Evolutionary conservation across 495 filamentous ascomycete genomes (phyloP), one percentile per base, ranked within the genome.

Genomic region (Jackrogersella minutella): DNA sequence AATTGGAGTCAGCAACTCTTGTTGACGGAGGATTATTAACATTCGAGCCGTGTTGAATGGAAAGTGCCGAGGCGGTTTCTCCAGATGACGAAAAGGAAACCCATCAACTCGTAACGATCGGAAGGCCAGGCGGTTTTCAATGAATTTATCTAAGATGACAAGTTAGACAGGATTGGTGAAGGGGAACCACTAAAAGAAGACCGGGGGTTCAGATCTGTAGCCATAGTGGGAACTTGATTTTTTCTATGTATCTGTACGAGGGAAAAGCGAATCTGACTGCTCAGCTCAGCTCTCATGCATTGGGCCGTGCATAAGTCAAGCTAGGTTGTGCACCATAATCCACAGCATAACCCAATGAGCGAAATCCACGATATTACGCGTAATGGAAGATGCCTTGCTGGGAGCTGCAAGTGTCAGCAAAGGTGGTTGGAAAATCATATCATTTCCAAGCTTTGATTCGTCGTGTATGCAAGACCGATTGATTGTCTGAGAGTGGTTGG

Each of bases 311-410:
- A 74, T 72, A 70, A 72, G 66, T 69, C 33, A 24, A 62, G 62
- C 53, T 59, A 39, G 53, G 47, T 50, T 47, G 50, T 61, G 46
- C 56, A 63, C 47, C 44, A 63, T 30, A 68, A 63, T 52, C 58
- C 47, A 54, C 43, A 51, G 21, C 43, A 53, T 53, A 62, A 37
- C 40, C 72, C 72, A 74, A 74, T 74, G 67, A 66, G 33, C 55
- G 57, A 31, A 57, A 69, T 62, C 66, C 72, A 74, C 72, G 72
- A 70, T 66, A 39, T 66, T 52, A 56, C 58, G 67, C 57, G 58
- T 73, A 66, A 70, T 65, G 67, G 64, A 34, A 63, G 62, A 66
- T 67, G 66, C 60, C 62, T 67, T 72, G 66, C 55, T 61, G 49
- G 26, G 40, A 54, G 53, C 60, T 62, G 60, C 62, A 66, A 59